These are phyloP conservation scores for Mycena venus DNA, from an alignment of 768 basidiomycete genomes.

Conservation along the genomic window DNA sequence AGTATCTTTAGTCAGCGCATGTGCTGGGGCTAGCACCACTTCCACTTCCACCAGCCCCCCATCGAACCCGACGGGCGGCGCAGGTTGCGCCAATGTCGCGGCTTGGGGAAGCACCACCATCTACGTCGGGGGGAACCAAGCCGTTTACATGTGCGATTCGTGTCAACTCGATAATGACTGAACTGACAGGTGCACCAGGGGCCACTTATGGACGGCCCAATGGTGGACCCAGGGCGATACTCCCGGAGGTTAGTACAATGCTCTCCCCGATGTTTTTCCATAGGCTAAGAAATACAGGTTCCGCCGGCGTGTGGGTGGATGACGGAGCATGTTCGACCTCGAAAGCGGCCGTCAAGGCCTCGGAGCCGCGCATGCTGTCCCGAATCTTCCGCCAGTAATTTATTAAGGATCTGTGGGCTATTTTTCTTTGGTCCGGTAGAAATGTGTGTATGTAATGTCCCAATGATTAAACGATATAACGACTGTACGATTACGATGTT, in stretches of 20 bases:
- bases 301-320: conserved; percentile 68
- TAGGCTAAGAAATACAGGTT: conserved; percentile 46
- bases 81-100: conserved; percentile 62
- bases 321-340: conserved; percentile 62
- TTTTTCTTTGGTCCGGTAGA: neutral
- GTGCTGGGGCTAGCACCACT: conserved; percentile 46
- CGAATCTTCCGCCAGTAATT: conserved; percentile 46
- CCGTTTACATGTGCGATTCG: conserved; percentile 62
- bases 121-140: conserved; percentile 67
- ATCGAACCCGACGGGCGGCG: conserved; percentile 46
- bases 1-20: conserved; percentile 63
- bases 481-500: neutral
- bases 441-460: neutral
- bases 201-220: conserved; percentile 61
- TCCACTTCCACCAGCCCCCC: conserved; percentile 36
- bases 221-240: conserved; percentile 74
- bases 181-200: conserved; percentile 34
- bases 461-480: conserved; percentile 11
- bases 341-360: neutral
- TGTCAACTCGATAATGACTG: neutral
- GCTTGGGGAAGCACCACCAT: conserved; percentile 63
- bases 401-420: neutral
- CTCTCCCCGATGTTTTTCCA: neutral
- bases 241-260: conserved; percentile 59
- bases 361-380: conserved; percentile 34